Evolutionary conservation across 2,329 filamentous ascomycete genomes (phyloP).

Genomic region (Amesomyces nigricolor): DNA sequence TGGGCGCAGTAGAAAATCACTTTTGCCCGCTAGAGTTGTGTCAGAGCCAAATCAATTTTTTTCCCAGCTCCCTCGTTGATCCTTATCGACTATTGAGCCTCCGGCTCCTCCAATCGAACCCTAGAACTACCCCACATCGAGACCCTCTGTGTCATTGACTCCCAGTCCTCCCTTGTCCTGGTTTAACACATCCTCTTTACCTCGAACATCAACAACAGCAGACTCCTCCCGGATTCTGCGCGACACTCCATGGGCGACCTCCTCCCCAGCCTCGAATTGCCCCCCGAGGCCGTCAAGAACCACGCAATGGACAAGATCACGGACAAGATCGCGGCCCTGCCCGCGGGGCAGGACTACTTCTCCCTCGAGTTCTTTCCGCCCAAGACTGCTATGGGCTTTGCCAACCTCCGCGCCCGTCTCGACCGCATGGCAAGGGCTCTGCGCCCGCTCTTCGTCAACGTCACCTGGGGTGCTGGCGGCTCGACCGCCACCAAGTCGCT

Average conservation of each 20-base stretch:
- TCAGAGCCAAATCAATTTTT: too few relatives aligned
- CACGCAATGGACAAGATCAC: slow-evolving; percentile 76
- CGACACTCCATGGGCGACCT: slow-evolving; percentile 19
- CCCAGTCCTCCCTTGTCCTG: not conserved
- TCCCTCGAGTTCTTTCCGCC: slow-evolving; percentile 99
- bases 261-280: slow-evolving; percentile 19
- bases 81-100: too few relatives aligned
- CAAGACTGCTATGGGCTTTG: slow-evolving; percentile 92
- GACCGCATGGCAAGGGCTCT: slow-evolving; percentile 92
- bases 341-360: slow-evolving; percentile 77
- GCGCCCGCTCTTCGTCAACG: slow-evolving; percentile 88
- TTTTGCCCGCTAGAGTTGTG: too few relatives aligned
- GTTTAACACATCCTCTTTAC: not conserved
- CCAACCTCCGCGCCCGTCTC: slow-evolving; percentile 86
- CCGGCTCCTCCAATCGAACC: not conserved
- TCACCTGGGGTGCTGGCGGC: slow-evolving; percentile 96
- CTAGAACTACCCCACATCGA: not conserved
- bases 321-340: slow-evolving; percentile 88
- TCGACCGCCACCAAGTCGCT: slow-evolving; percentile 87
- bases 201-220: not conserved
- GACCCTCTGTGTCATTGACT: not conserved
- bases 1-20: too few relatives aligned
- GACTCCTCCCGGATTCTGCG: not conserved
- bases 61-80: too few relatives aligned
- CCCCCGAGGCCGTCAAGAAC: slow-evolving; percentile 18